Percentiles rank a stretch among this genome's conserved stretches.
phyloP scores from a whole-genome alignment of 495 filamentous ascomycete species.

The Hypoxylon rickii region DNA sequence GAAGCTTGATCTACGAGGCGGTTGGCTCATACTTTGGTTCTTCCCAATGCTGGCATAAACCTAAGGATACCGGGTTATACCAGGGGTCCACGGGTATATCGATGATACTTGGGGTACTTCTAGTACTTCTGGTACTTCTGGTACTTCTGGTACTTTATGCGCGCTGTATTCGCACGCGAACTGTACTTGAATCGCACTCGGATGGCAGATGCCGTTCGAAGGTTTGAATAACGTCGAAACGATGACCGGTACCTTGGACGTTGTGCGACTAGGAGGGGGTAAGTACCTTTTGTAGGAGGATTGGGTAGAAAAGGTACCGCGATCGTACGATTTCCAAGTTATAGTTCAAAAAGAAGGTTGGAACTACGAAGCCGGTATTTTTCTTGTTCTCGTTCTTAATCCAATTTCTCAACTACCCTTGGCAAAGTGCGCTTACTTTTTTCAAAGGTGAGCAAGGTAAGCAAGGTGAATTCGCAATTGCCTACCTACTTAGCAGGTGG shows the following conservation, averaged over 20 bases:
- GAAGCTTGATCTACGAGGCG: conserved; percentile 57
- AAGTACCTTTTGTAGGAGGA: conserved; percentile 10
- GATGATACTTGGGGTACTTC: not conserved
- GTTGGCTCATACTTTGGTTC: conserved; percentile 48
- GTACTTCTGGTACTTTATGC: too few relatives aligned
- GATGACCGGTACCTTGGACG: conserved; percentile 10
- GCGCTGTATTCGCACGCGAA: too few relatives aligned
- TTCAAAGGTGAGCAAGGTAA: not conserved
- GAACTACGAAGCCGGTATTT: conserved; percentile 14
- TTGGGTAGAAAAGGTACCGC: conserved; percentile 12
- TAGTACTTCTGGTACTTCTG: too few relatives aligned
- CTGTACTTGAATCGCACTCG: too few relatives aligned
- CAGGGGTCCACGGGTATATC: not conserved
- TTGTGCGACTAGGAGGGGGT: conserved; percentile 1
- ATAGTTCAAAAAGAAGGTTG: conserved; percentile 23
- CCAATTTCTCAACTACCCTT: conserved; percentile 6
- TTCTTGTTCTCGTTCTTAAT: conserved; percentile 10
- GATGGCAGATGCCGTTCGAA: conserved; percentile 6
- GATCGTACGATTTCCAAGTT: conserved; percentile 1
- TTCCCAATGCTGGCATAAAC: conserved; percentile 23
- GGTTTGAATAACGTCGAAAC: conserved; percentile 18
- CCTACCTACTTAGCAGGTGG: not conserved
- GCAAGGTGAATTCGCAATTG: conserved; percentile 20
- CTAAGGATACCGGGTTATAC: too few relatives aligned
- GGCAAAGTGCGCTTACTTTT: conserved; percentile 1